These are phyloP conservation scores for Moesziomyces antarcticus DNA, from an alignment of 1,284 basidiomycete genomes.

Conservation along the genomic window DNA sequence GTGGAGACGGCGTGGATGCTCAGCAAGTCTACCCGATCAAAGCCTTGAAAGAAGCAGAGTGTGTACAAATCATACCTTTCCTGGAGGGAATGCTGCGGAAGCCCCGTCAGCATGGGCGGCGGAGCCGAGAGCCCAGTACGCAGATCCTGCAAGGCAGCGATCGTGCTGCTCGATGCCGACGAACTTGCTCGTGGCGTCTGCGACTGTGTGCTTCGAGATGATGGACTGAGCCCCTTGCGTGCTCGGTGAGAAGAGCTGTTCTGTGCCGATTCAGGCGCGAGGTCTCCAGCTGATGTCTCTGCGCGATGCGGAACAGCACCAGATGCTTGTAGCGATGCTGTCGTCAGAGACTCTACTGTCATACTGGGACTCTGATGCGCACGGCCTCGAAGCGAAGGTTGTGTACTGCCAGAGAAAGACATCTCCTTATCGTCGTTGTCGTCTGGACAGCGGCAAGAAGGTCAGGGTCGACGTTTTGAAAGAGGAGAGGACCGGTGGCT, in stretches of 20 bases:
- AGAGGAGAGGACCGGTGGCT: too few species aligned
- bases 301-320: too few species aligned
- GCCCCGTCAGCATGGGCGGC: constrained; percentile 25
- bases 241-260: not conserved
- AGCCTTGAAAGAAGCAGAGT: not conserved
- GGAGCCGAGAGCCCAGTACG: constrained; percentile 22
- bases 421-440: too few species aligned
- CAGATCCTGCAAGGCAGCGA: constrained; percentile 4
- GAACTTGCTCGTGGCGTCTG: not conserved
- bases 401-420: too few species aligned
- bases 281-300: too few species aligned
- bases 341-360: too few species aligned
- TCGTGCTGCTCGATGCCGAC: not conserved
- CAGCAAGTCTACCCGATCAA: not conserved
- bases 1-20: not conserved
- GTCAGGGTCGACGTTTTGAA: too few species aligned
- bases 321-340: too few species aligned
- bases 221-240: not conserved
- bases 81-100: constrained; percentile 22
- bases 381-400: too few species aligned
- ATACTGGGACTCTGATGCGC: too few species aligned
- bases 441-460: too few species aligned
- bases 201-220: not conserved
- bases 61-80: constrained; percentile 13
- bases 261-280: not conserved